These are phyloP conservation scores for Camelina laxa DNA, from an alignment of 345 rosid species.

Conservation along the genomic window DNA sequence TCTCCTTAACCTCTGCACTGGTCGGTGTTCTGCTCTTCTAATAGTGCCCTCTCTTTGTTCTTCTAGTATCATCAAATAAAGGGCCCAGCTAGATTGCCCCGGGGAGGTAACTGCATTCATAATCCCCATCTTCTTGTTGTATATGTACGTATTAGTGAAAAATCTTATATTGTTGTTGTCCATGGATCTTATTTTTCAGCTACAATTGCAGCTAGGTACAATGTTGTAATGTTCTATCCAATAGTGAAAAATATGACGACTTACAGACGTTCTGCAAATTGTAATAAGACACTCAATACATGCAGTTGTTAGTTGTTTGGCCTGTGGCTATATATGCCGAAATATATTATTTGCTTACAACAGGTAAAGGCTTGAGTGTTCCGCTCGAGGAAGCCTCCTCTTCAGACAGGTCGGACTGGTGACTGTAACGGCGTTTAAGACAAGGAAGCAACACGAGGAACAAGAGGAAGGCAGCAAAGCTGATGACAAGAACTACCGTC, in stretches of 20 bases:
- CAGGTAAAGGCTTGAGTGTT: slow-evolving; percentile 33
- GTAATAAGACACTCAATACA: slow-evolving; percentile 24
- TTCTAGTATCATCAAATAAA: slow-evolving; percentile 32
- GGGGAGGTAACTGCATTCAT: background rate
- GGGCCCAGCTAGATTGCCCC: background rate
- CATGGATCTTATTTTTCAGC: slow-evolving; percentile 16
- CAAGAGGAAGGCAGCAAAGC: slow-evolving; percentile 51
- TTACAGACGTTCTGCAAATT: slow-evolving; percentile 9
- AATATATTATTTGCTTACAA: slow-evolving; percentile 17
- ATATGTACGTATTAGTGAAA: slow-evolving; percentile 9
- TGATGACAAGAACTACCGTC: slow-evolving; percentile 39
- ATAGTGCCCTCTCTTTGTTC: background rate
- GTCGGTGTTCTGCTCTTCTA: slow-evolving; percentile 63
- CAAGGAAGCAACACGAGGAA: slow-evolving; percentile 49
- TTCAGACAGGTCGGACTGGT: slow-evolving; percentile 35
- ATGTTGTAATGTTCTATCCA: slow-evolving; percentile 34
- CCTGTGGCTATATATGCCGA: slow-evolving; percentile 26
- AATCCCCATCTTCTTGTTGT: background rate
- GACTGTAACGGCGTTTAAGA: slow-evolving; percentile 43
- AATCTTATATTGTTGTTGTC: background rate
- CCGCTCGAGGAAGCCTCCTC: slow-evolving; percentile 27
- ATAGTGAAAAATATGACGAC: slow-evolving; percentile 24
- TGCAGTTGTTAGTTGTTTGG: slow-evolving; percentile 16
- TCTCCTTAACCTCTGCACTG: slow-evolving; percentile 64
- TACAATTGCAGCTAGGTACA: slow-evolving; percentile 31